Evolutionary conservation across 148 eudicot genomes (phyloP).

Genomic region (Euryodendron excelsum): DNA sequence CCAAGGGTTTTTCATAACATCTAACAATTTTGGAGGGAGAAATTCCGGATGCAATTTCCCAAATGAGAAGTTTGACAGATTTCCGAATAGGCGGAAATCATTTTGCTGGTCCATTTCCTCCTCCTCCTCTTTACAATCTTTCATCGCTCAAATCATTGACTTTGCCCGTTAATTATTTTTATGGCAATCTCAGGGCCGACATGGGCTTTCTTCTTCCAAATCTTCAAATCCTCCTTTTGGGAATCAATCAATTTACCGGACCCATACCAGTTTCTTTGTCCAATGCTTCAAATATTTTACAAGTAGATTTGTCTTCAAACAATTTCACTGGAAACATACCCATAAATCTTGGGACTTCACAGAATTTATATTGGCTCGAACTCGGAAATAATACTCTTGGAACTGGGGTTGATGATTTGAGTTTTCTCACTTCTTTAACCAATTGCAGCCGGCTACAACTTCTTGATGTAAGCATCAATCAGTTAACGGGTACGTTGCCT

Average conservation of each 20-base stretch:
- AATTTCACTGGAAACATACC: conserved; percentile 3
- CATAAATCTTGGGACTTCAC: background rate
- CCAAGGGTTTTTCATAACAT: background rate
- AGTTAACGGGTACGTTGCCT: too few species aligned
- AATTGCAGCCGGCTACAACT: too few species aligned
- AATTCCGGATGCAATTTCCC: background rate
- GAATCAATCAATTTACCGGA: background rate
- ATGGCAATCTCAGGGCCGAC: background rate
- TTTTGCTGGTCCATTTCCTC: background rate
- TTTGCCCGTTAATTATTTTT: background rate
- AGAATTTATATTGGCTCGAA: background rate
- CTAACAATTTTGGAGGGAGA: background rate
- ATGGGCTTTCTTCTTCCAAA: background rate
- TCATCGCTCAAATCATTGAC: background rate
- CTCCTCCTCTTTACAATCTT: conserved; percentile 1
- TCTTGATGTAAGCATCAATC: too few species aligned
- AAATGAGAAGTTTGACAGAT: background rate
- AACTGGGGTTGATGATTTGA: too few species aligned
- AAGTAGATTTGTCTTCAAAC: background rate
- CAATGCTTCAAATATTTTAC: background rate
- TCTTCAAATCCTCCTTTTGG: background rate
- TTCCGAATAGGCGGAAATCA: background rate
- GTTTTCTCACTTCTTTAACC: too few species aligned
- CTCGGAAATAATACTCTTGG: too few species aligned
- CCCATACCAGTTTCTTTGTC: background rate